Evolutionary conservation across 768 basidiomycete genomes (phyloP).

Genomic region (Collybiopsis confluens): DNA sequence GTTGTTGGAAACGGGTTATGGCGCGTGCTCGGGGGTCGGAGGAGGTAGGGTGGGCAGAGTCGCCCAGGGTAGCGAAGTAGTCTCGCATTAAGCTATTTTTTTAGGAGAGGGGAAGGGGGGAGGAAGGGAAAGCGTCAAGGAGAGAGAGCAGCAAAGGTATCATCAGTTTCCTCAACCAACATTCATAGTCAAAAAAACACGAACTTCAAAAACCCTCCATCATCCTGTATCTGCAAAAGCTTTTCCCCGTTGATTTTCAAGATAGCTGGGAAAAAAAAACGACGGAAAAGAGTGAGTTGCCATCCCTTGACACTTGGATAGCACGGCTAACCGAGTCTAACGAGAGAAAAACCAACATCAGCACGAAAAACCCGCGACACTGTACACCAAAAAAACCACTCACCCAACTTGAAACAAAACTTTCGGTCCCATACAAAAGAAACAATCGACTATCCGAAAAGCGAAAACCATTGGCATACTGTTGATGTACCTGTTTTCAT

Average conservation of each 20-base stretch:
- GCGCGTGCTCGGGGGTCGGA: conserved; percentile 84
- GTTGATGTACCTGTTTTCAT: conserved; percentile 76
- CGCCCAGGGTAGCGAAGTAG: conserved; percentile 90
- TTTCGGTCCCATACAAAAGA: conserved; percentile 98
- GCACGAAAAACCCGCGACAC: conserved; percentile 9
- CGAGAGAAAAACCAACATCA: conserved; percentile 9
- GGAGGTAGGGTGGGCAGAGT: conserved; percentile 90
- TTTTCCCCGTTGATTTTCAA: conserved; percentile 97
- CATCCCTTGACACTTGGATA: conserved; percentile 3
- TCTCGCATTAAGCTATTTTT: conserved; percentile 92
- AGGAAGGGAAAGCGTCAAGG: no score
- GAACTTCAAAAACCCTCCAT: conserved; percentile 93
- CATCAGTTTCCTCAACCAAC: no score
- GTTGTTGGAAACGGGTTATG: conserved; percentile 96
- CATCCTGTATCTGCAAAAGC: conserved; percentile 89
- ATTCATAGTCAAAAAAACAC: conserved; percentile 15
- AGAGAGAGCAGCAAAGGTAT: no score
- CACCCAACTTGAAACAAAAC: conserved; percentile 98
- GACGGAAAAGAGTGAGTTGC: conserved; percentile 14
- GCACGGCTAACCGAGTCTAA: conserved; percentile 49
- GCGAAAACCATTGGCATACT: conserved; percentile 98
- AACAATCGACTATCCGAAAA: conserved; percentile 95
- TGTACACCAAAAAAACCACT: conserved; percentile 22
- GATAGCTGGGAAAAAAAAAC: conserved; percentile 75
- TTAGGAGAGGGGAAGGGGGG: no score